These are phyloP conservation scores for Leishmania guyanensis DNA, from an alignment of 208 protist species.

Conservation along the genomic window DNA sequence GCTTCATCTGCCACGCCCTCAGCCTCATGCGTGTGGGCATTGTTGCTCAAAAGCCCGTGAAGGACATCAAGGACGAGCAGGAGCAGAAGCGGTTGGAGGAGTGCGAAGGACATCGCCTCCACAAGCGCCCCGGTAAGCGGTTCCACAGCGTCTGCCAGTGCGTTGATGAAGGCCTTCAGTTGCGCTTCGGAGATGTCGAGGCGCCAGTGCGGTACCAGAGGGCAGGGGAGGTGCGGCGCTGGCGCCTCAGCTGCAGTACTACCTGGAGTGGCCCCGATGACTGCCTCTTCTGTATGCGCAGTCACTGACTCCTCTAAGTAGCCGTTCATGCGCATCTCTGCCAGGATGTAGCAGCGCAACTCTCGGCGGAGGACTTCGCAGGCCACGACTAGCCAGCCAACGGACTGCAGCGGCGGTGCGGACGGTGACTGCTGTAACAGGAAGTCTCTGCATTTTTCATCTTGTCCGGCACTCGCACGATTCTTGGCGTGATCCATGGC, in stretches of 20 bases:
- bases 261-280: neutral
- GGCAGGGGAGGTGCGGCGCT: neutral
- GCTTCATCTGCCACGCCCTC: neutral
- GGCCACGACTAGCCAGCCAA: constrained; percentile 37
- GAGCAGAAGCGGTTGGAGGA: constrained; percentile 37
- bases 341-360: constrained; percentile 27
- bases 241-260: neutral
- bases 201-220: neutral
- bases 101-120: neutral
- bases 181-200: constrained; percentile 10
- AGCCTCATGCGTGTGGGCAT: too few species aligned
- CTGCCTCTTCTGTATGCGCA: neutral
- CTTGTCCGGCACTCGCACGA: constrained; percentile 4
- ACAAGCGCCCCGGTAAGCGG: constrained; percentile 38
- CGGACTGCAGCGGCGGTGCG: neutral
- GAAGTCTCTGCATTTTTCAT: neutral
- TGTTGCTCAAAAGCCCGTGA: constrained; percentile 1
- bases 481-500: neutral
- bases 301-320: constrained; percentile 8
- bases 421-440: neutral
- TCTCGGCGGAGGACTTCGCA: constrained; percentile 55
- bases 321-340: constrained; percentile 9
- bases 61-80: constrained; percentile 57
- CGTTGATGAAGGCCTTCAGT: constrained; percentile 45
- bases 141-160: constrained; percentile 35